Base-by-base conservation (phyloP, 2,329 filamentous ascomycete genomes). In the Stromatinia cepivora region DNA sequence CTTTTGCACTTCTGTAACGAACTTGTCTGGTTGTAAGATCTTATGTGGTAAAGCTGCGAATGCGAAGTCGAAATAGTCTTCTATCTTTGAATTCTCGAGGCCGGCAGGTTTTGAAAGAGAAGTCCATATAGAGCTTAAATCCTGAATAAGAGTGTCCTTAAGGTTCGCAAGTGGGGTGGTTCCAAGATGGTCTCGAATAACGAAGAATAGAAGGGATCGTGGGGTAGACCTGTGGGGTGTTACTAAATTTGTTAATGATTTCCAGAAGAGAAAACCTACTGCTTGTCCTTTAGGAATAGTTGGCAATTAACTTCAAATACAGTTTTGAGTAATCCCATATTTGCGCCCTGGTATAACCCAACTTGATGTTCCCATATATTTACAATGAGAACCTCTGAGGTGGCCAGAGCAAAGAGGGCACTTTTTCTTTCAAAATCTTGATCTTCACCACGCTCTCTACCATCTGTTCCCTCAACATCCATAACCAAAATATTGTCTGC, bases 351-450 rank as follows among this genome's bases (percentile, higher is more conserved):
- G 79, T 99, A 99, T 80, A 99, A 81, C 61, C 95, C 95, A 72
- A 99, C 95, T 81, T 99, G 95, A 80, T 97, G 94, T 81, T 99
- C 95, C 95, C 95, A 99, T 74, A 99, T 97, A 79, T 99, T 99
- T 81, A 99, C 91, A 78, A 99, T 96, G 75, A 99, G 85, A 66
- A 99, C 94, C 83, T 99, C 95, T 79, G 94, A 98, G 25, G 95
- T 99, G 63, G 95, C 95, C 77, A 99, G 86, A 65, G 95, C 95
- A 81, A 99, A 99, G 28, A 99, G 86, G 34, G 95, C 95, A 80
- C 94, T 97, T 84, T 99, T 99, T 78, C 95, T 88, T 86, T 99
- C 95, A 80, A 99, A 99, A 79, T 99, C 95, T 81, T 99, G 95
- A 79, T 99, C 95, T 81, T 99, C 95, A 73, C 95, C 95, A 74